These are phyloP conservation scores for Caloboletus inedulis DNA, from an alignment of 1,284 basidiomycete genomes.

Conservation along the genomic window DNA sequence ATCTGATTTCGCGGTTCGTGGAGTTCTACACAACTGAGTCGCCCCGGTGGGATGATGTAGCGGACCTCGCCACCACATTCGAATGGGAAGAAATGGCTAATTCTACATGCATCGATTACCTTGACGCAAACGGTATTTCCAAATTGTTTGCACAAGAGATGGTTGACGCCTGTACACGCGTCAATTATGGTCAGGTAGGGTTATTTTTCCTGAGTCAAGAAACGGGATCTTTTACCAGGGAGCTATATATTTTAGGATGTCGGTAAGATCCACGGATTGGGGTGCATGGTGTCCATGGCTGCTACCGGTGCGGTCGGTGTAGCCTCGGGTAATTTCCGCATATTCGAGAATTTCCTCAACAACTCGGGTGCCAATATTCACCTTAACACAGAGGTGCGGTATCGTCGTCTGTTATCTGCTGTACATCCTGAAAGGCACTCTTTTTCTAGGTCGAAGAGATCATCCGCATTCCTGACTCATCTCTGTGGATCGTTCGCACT, in stretches of 20 bases:
- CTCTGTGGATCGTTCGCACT: conserved; percentile 50
- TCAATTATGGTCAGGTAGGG: conserved; percentile 84
- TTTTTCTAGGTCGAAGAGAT: conserved; percentile 50
- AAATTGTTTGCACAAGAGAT: conserved; percentile 71
- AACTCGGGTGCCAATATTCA: conserved; percentile 66
- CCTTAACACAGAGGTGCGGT: conserved; percentile 63
- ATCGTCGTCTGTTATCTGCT: background rate
- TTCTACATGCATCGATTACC: conserved; percentile 59
- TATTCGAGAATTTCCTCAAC: conserved; percentile 82
- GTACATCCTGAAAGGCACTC: background rate
- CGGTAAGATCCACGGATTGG: conserved; percentile 77
- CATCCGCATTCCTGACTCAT: conserved; percentile 37
- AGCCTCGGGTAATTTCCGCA: conserved; percentile 78
- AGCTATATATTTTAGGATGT: conserved; percentile 48
- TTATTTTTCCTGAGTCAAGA: background rate
- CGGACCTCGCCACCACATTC: conserved; percentile 51
- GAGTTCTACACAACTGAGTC: conserved; percentile 58
- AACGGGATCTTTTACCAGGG: background rate
- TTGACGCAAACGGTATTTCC: conserved; percentile 55
- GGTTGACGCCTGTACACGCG: conserved; percentile 79
- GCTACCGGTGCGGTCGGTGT: conserved; percentile 67
- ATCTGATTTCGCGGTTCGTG: conserved; percentile 54
- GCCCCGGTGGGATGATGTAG: conserved; percentile 64
- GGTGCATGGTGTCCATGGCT: conserved; percentile 72
- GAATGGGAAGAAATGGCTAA: conserved; percentile 53